These are phyloP conservation scores for Crithidia thermophila DNA, from an alignment of 208 protist genomes.

Conservation along the genomic window DNA sequence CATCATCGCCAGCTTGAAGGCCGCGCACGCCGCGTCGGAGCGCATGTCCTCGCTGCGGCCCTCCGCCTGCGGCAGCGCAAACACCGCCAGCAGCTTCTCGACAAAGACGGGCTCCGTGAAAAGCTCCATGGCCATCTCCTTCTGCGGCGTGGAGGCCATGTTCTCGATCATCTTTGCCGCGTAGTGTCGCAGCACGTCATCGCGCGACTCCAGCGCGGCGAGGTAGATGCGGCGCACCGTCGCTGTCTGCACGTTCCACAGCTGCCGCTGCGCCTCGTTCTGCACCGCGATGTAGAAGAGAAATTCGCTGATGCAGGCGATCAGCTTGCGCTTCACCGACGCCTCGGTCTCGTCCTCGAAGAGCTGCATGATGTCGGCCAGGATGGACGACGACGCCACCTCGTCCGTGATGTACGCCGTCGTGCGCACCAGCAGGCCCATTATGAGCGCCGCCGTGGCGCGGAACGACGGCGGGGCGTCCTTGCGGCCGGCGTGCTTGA, in stretches of 20 bases:
- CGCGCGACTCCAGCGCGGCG: slow-evolving; percentile 52
- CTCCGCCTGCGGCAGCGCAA: slow-evolving; percentile 42
- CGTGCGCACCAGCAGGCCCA: slow-evolving; percentile 87
- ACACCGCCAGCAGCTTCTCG: slow-evolving; percentile 67
- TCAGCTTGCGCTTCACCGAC: slow-evolving; percentile 69
- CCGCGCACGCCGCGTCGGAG: slow-evolving; percentile 78
- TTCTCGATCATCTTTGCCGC: slow-evolving; percentile 92
- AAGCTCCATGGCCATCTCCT: slow-evolving; percentile 40
- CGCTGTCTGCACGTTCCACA: slow-evolving; percentile 57
- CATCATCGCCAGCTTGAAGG: slow-evolving; percentile 71
- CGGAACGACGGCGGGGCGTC: slow-evolving; percentile 54
- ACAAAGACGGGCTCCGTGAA: slow-evolving; percentile 66
- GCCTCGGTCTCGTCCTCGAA: slow-evolving; percentile 60
- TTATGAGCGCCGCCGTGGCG: slow-evolving; percentile 74
- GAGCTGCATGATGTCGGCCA: slow-evolving; percentile 59
- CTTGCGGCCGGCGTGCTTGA: slow-evolving; percentile 64
- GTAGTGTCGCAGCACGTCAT: slow-evolving; percentile 91
- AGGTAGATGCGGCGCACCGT: slow-evolving; percentile 54
- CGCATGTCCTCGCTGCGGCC: slow-evolving; percentile 82
- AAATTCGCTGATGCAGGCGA: slow-evolving; percentile 88
- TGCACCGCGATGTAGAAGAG: slow-evolving; percentile 91
- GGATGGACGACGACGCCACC: slow-evolving; percentile 64
- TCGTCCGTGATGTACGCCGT: slow-evolving; percentile 75
- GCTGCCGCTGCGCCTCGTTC: slow-evolving; percentile 51
- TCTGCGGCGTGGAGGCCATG: slow-evolving; percentile 70